These are phyloP conservation scores for Neopestalotiopsis sp. DNA, from an alignment of 2,329 filamentous ascomycete species.

Conservation along the genomic window DNA sequence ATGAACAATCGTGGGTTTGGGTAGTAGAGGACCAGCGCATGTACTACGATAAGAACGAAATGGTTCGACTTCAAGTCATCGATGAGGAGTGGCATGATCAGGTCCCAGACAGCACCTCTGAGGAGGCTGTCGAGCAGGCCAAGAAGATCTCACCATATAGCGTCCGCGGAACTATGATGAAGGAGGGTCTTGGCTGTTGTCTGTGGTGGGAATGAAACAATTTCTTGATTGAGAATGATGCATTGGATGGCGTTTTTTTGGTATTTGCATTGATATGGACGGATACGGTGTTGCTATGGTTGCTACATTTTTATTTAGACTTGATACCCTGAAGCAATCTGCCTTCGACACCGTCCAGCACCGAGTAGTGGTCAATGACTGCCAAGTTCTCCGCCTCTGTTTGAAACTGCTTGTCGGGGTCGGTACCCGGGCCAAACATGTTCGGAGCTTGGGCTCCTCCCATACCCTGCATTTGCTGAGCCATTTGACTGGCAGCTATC, in stretches of 20 bases:
- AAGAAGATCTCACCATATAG: slow-evolving; percentile 71
- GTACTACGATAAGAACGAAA: slow-evolving; percentile 89
- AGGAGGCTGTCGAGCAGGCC: slow-evolving; percentile 59
- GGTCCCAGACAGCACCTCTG: slow-evolving; percentile 70
- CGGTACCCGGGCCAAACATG: slow-evolving; percentile 90
- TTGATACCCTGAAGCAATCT: slow-evolving; percentile 69
- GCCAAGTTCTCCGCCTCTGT: slow-evolving; percentile 94
- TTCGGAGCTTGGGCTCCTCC: slow-evolving; percentile 67
- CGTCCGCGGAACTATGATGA: slow-evolving; percentile 69
- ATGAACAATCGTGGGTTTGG: slow-evolving; percentile 86
- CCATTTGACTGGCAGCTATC: slow-evolving; percentile 86
- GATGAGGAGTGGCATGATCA: slow-evolving; percentile 92
- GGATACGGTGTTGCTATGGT: slow-evolving; percentile 7
- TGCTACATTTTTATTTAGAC: slow-evolving; percentile 36
- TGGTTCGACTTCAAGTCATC: slow-evolving; percentile 84
- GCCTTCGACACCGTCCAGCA: slow-evolving; percentile 86
- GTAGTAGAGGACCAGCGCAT: slow-evolving; percentile 74
- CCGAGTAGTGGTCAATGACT: slow-evolving; percentile 91
- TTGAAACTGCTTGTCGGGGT: slow-evolving; percentile 93
- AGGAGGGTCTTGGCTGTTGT: slow-evolving; percentile 65
- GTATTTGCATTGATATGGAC: slow-evolving; percentile 13
- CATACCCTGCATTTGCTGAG: slow-evolving; percentile 81
- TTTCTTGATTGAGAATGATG: not conserved
- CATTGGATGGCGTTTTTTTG: slow-evolving; percentile 15
- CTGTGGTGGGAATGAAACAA: slow-evolving; percentile 63